Conservation (phyloP, 2,329 filamentous ascomycete genomes). For the Didymella pinodella region DNA sequence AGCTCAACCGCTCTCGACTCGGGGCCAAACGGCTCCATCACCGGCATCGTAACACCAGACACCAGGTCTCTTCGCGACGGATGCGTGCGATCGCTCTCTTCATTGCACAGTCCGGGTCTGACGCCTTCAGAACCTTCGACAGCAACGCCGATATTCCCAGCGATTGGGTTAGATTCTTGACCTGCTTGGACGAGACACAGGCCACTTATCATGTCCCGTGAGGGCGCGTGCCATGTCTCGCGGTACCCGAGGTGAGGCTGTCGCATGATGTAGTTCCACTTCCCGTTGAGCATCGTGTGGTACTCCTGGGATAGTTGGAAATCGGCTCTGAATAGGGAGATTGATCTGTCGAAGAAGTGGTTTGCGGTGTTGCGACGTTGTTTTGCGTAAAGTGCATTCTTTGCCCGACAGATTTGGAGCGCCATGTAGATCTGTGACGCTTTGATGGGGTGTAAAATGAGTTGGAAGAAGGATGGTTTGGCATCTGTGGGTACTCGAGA, state of each 20-base stretch:
- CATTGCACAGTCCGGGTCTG: neutral
- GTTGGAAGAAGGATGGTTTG: neutral
- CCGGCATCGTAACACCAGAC: neutral
- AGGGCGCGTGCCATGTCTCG: neutral
- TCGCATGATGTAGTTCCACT: neutral
- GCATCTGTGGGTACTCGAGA: neutral
- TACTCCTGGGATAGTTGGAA: neutral
- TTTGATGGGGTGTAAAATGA: neutral
- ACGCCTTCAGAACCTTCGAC: neutral
- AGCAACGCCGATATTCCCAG: neutral
- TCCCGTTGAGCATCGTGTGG: neutral
- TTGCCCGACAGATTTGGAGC: neutral
- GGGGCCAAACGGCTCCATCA: neutral
- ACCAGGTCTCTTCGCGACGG: neutral
- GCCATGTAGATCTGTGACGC: neutral
- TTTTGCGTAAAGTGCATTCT: neutral
- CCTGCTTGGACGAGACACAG: neutral
- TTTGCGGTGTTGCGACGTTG: neutral
- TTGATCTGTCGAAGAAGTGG: neutral
- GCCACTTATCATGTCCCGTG: neutral
- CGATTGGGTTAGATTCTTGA: neutral
- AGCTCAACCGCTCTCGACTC: neutral
- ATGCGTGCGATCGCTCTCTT: neutral
- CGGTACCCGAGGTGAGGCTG: neutral
- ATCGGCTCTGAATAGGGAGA: neutral